Evolutionary conservation across 2,329 filamentous ascomycete species (phyloP).

Genomic region (Neoarthrinium moseri): DNA sequence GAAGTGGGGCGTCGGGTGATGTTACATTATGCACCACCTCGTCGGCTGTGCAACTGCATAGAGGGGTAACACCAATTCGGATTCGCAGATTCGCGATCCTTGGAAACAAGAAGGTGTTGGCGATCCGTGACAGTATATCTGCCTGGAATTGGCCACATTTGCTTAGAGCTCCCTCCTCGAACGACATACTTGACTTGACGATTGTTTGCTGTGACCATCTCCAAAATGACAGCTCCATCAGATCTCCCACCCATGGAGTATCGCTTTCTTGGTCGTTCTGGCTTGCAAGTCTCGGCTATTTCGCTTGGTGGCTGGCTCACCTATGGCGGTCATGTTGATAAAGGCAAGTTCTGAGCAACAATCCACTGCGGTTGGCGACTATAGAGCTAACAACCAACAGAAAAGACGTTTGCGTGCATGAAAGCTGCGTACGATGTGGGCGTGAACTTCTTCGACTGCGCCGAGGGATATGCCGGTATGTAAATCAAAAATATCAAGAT

Average conservation of each 20-base stretch:
- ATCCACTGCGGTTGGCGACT: not conserved
- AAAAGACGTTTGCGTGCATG: slow-evolving; percentile 60
- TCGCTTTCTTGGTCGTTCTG: slow-evolving; percentile 67
- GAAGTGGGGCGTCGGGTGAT: too few species aligned
- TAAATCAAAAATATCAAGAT: too few species aligned
- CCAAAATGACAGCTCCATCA: not conserved
- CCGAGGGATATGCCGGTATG: slow-evolving; percentile 38
- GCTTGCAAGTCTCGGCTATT: slow-evolving; percentile 72
- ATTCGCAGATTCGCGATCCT: too few species aligned
- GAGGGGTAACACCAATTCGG: too few species aligned
- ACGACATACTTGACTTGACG: too few species aligned
- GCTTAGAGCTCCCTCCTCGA: too few species aligned
- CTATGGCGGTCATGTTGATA: slow-evolving; percentile 70
- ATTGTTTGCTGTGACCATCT: too few species aligned
- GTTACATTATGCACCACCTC: too few species aligned
- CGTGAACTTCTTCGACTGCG: slow-evolving; percentile 63
- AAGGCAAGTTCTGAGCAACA: slow-evolving; percentile 39
- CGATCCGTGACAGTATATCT: too few species aligned
- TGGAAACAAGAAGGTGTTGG: too few species aligned
- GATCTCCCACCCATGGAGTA: slow-evolving; percentile 36
- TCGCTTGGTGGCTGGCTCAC: slow-evolving; percentile 72
- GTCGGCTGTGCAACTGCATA: too few species aligned
- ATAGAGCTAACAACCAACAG: slow-evolving; percentile 27
- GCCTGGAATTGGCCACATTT: too few species aligned
- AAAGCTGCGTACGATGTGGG: slow-evolving; percentile 59